Base-by-base conservation (phyloP, 768 basidiomycete species). In the Auricularia cornea region DNA sequence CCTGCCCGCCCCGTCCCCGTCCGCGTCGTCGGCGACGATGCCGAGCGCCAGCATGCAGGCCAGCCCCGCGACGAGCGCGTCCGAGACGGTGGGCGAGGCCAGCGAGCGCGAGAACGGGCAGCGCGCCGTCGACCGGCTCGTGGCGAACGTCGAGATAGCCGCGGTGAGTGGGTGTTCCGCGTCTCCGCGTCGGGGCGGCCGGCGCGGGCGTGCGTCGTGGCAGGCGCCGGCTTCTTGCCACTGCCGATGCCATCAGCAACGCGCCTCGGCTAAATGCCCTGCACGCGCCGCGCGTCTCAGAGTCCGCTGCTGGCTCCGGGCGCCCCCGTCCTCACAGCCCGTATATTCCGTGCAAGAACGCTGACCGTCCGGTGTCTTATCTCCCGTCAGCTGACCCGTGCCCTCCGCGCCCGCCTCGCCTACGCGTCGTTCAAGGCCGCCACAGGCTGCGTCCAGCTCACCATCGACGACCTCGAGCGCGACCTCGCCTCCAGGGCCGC, bases 381-480 rank as follows among this genome's bases (percentile, higher is more conserved):
- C 59, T 65, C 64, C 33, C 60, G 68, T 62, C 77, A 93, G 91
- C 84, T 93, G 33, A 89, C 90, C 70, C 88, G 89, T 72, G 86
- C 83, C 61, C 81, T 94, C 63, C 85, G 92, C 65, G 82, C 90
- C 68, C 87, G 90, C 67, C 82, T 94, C 60, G 83, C 89, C 0
- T 90, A 91, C 74, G 91, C 91, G 28, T 87, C 88, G 1, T 92
- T 88, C 81, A 93, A 93, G 76, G 89, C 91, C 3, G 80, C 81
- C 16, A 83, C 90, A 73, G 88, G 90, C 72, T 75, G 89, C 62
- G 78, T 86, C 11, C 83, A 85, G 62, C 77, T 85, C 59, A 79
- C 86, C 54, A 76, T 92, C 59, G 81, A 81, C 69, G 89, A 92
- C 66, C 81, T 91, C 57, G 92, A 93, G 54, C 54, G 54, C 54